Base-by-base conservation (phyloP, 345 rosid species). In the Citropsis articulata region DNA sequence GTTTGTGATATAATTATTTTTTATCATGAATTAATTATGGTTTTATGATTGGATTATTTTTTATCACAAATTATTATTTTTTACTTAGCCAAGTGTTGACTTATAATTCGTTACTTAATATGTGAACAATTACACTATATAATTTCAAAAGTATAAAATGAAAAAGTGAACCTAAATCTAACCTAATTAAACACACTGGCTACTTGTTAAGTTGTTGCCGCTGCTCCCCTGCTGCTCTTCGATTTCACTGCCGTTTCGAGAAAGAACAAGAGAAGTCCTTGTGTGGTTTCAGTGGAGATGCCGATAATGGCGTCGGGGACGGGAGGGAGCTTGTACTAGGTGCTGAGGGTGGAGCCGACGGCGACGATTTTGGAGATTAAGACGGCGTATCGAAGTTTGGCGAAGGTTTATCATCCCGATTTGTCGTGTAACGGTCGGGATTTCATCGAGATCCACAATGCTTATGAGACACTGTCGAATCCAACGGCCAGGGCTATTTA, bases 401-500 rank as follows among this genome's bases (percentile, higher is more conserved):
- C 94, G 7, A 89, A 92, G 81, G 80, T 89, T 0, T 82, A 89
- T 78, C 94, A 90, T 83, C 93, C 97, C 0, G 93, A 92, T 31
- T 85, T 90, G 14, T 77, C 84, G 78, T 80, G 88, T 59, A 71
- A 87, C 75, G 94, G 92, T 4, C 63, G 83, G 21, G 90, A 87
- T 73, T 93, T 93, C 79, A 89, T 93, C 55, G 86, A 89, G 88
- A 89, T 93, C 69, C 92, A 87, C 9, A 83, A 88, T 74, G 98
- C 98, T 4, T 93, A 93, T 72, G 87, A 86, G 36, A 93, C 92
- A 68, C 78, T 93, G 9, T 88, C 93, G 66, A 94, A 93, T 87
- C 96, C 94, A 59, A 83, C 84, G 5, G 87, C 94, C 5, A 88
- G 98, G 82, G 90, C 92, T 62, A 71, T 87, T 28, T 93, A 93